Percentiles rank a stretch among this genome's conserved stretches.
Evolutionary conservation across 352 stramenopile genomes (phyloP).

Genomic region (Phytophthora litchii): DNA sequence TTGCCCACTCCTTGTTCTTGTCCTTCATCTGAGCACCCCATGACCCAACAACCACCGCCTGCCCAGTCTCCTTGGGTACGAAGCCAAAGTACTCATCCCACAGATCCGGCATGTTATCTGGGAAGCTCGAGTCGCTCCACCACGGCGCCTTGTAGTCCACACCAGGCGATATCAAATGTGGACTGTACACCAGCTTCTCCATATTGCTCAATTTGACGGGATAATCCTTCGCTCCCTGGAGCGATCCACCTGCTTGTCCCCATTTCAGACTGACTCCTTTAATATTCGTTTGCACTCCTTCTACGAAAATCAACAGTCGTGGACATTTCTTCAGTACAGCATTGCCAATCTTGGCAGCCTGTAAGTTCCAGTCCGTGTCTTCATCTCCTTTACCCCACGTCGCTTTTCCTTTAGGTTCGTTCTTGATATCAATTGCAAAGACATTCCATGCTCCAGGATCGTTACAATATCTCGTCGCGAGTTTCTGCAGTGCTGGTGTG

Average conservation of each 20-base stretch:
- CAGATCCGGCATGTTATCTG: constrained; percentile 67
- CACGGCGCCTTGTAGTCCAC: constrained; percentile 70
- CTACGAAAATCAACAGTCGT: constrained; percentile 73
- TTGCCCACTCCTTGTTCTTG: constrained; percentile 64
- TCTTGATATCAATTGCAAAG: constrained; percentile 80
- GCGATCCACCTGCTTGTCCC: constrained; percentile 65
- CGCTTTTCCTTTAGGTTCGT: constrained; percentile 72
- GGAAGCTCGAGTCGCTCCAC: constrained; percentile 64
- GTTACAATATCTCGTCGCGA: constrained; percentile 67
- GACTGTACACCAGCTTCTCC: constrained; percentile 73
- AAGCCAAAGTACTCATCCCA: constrained; percentile 80
- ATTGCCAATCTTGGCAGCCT: constrained; percentile 70
- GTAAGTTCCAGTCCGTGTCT: constrained; percentile 70
- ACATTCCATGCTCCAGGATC: constrained; percentile 75
- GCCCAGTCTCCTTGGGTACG: constrained; percentile 54
- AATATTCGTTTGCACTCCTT: constrained; percentile 78
- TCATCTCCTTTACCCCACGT: constrained; percentile 66
- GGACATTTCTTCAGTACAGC: constrained; percentile 64
- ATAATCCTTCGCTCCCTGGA: constrained; percentile 64
- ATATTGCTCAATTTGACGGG: constrained; percentile 73
- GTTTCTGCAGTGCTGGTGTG: constrained; percentile 53
- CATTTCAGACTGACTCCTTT: constrained; percentile 55
- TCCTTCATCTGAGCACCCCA: constrained; percentile 73
- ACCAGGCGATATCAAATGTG: constrained; percentile 66
- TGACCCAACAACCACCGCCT: constrained; percentile 64